Percentiles rank a stretch among this genome's conserved stretches.
phyloP scores from a whole-genome alignment of 306 rosid species.

The Mimosa bimucronata region DNA sequence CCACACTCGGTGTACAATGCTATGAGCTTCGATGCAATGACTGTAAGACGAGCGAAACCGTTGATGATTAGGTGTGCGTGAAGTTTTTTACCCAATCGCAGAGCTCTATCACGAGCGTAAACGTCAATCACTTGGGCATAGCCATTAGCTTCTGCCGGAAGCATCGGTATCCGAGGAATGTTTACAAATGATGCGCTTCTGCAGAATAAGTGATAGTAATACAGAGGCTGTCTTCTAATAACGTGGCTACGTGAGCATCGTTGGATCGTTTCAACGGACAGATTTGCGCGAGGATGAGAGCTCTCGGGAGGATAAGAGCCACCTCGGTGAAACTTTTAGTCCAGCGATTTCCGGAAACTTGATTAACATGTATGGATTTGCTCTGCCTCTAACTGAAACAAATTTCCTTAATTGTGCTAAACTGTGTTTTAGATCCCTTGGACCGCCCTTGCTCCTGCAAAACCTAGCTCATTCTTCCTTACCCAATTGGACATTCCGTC shows the following conservation, averaged over 20 bases:
- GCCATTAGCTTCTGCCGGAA: constrained; percentile 45
- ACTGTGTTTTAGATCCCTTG: constrained; percentile 43
- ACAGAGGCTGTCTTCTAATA: not conserved
- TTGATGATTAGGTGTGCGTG: constrained; percentile 73
- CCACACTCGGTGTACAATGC: constrained; percentile 57
- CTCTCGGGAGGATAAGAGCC: not conserved
- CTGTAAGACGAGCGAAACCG: constrained; percentile 54
- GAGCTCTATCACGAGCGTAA: constrained; percentile 54
- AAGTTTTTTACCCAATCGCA: constrained; percentile 58
- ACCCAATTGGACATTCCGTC: constrained; percentile 41
- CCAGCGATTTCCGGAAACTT: constrained; percentile 36
- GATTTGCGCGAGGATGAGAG: not conserved
- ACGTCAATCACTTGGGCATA: constrained; percentile 49
- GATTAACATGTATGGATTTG: constrained; percentile 60
- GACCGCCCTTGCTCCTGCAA: constrained; percentile 35
- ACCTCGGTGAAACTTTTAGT: not conserved
- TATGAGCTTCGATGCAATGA: constrained; percentile 67
- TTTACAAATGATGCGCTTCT: constrained; percentile 19
- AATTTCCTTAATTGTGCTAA: constrained; percentile 30
- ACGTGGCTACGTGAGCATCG: not conserved
- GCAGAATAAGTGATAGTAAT: not conserved
- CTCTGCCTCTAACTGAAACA: constrained; percentile 39
- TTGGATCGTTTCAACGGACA: not conserved
- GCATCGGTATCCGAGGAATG: constrained; percentile 28
- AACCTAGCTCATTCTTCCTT: constrained; percentile 39